Percentiles rank a stretch among this genome's conserved stretches.
These are phyloP conservation scores for Citrus mangshanensis DNA, from an alignment of 345 rosid genomes.

Conservation along the genomic window DNA sequence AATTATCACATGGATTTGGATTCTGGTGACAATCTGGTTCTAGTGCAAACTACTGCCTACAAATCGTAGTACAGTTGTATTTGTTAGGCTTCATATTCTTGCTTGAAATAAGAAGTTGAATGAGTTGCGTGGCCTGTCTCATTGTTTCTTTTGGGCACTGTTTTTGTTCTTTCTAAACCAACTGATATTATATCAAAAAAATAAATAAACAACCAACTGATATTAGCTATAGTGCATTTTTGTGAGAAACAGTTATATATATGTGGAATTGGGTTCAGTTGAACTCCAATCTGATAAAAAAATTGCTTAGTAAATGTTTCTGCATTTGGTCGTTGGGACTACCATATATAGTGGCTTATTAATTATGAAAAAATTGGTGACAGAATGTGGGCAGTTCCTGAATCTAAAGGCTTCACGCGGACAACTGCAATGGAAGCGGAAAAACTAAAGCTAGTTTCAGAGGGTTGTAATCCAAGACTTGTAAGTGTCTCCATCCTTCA, in stretches of 20 bases:
- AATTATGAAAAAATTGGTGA: slow-evolving; percentile 7
- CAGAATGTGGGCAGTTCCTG: slow-evolving; percentile 79
- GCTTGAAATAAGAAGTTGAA: neutral
- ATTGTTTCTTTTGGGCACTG: neutral
- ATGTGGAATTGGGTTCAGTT: neutral
- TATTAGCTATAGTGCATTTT: neutral
- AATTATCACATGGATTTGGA: neutral
- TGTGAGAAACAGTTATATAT: neutral
- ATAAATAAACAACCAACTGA: neutral
- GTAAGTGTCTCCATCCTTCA: slow-evolving; percentile 44
- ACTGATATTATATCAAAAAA: neutral
- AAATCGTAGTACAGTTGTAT: neutral
- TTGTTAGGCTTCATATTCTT: neutral
- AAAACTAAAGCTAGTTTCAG: slow-evolving; percentile 64
- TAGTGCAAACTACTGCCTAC: neutral
- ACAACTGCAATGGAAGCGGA: slow-evolving; percentile 70
- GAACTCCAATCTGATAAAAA: neutral
- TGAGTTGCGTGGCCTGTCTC: neutral
- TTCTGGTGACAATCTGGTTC: neutral
- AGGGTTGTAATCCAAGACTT: slow-evolving; percentile 62
- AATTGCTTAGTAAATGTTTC: neutral
- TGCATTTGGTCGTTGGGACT: slow-evolving; percentile 1
- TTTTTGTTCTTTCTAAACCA: neutral
- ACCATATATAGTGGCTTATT: slow-evolving; percentile 11
- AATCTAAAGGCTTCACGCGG: slow-evolving; percentile 55